Evolutionary conservation across 129 eudicot genomes (phyloP), one percentile per base, ranked within the genome.

Genomic region (Centella asiatica): DNA sequence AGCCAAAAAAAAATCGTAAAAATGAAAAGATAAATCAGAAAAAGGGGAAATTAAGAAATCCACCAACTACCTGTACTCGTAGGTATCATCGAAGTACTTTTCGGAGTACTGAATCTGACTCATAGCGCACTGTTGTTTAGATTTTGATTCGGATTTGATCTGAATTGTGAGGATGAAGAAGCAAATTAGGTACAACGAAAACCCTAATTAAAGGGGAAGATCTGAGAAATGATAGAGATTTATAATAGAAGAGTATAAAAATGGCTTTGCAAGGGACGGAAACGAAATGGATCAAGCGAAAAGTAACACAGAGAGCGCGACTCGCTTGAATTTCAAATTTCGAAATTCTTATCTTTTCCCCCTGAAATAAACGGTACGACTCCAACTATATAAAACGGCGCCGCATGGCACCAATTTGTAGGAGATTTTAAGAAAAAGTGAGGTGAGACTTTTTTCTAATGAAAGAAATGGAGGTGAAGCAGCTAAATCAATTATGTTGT

Each of bases 91-190:
- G 42, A 81, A 84, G 57, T 88, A 88, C 74, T 88, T 88, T 44
- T 88, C 96, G n/a, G 96, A 88, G 70, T 88, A 88, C 67, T 88
- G 94, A 76, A 88, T 88, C 88, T 84, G 93, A 29, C 96, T 86
- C 96, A 88, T 88, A 7, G 19, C 28, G 54, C 29, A 46, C 62
- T 1, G 62, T 48, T 42, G 0, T 15, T 9, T 5, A 46, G 24
- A 4, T 4, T 69, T 45, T 15, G 57, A 31, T 29, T 45, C 14
- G 12, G 23, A 23, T 49, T 18, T 48, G 54, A 48, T 48, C 54
- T 42, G 46, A 11, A 42, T 45, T 46, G 24, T 46, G 24, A 17
- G 51, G 5, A 18, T 19, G 22, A 46, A 42, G 10, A 5, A 46
- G n/a, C 9, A 46, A 4, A 17, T 18, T 8, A 17, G 8, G n/a